Conservation (phyloP, 192 early-diverging fungal species). For the Backusella sp. region DNA sequence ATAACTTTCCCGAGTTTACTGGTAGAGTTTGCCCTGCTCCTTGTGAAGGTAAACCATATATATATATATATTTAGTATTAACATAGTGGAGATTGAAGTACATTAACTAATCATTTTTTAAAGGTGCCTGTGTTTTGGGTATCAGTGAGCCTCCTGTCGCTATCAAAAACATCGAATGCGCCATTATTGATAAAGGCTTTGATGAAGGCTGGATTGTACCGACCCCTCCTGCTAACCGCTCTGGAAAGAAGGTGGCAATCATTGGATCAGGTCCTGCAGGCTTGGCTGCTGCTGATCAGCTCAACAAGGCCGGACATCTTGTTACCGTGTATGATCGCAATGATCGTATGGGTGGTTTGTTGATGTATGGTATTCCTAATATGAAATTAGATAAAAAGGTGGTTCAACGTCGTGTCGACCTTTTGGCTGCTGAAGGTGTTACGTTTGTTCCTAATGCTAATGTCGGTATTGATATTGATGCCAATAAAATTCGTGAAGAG, state of each 20-base stretch:
- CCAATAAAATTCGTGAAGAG: constrained; percentile 56
- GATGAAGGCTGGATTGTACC: constrained; percentile 97
- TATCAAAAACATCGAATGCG: constrained; percentile 97
- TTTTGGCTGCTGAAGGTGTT: constrained; percentile 92
- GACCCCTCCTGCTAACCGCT: constrained; percentile 69
- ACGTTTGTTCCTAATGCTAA: constrained; percentile 85
- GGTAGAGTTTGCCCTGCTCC: constrained; percentile 94
- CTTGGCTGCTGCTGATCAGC: constrained; percentile 93
- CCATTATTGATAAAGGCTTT: constrained; percentile 96
- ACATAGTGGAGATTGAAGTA: background rate
- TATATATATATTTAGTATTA: background rate
- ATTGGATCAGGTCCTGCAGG: constrained; percentile 98
- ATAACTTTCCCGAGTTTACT: constrained; percentile 99
- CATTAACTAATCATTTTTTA: constrained; percentile 49
- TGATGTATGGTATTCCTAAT: constrained; percentile 99
- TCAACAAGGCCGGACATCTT: constrained; percentile 93
- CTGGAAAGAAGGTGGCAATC: constrained; percentile 83
- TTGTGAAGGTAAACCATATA: background rate
- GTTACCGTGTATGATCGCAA: constrained; percentile 98
- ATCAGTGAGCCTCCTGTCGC: constrained; percentile 94
- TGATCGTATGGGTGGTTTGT: constrained; percentile 91
- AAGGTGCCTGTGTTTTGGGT: constrained; percentile 94
- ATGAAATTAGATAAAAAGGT: constrained; percentile 99
- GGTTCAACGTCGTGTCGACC: constrained; percentile 91
- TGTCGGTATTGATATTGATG: constrained; percentile 85